Evolutionary conservation across 73 alveolate genomes (phyloP).

Genomic region (Halteria grandinella): DNA sequence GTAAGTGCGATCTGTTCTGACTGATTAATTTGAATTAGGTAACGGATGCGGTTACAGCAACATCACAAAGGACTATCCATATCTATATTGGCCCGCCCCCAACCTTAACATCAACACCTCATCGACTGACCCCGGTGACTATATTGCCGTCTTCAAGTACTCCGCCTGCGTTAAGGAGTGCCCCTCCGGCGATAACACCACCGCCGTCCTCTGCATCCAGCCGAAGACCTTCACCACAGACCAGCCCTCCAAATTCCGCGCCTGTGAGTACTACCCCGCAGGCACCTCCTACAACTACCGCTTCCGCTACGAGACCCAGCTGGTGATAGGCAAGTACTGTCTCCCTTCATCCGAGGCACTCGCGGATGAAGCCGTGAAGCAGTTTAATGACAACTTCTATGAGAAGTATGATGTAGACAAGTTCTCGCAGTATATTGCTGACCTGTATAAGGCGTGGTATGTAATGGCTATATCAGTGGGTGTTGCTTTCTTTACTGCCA

Average conservation of each 20-base stretch:
- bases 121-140: no score
- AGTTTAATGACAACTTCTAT: slow-evolving; percentile 31
- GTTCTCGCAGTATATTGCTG: slow-evolving; percentile 75
- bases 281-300: slow-evolving; percentile 5
- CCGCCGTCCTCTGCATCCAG: slow-evolving; percentile 17
- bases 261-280: slow-evolving; percentile 32
- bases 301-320: slow-evolving; percentile 22
- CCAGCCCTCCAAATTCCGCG: not conserved
- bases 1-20: slow-evolving; percentile 71
- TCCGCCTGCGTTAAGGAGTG: slow-evolving; percentile 57
- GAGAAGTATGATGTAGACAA: slow-evolving; percentile 52
- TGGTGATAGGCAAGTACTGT: slow-evolving; percentile 31
- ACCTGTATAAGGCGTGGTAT: slow-evolving; percentile 73
- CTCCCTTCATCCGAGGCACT: slow-evolving; percentile 37
- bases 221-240: slow-evolving; percentile 11
- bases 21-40: not conserved
- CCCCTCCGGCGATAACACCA: slow-evolving; percentile 19
- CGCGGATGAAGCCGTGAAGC: slow-evolving; percentile 22
- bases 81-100: slow-evolving; percentile 67
- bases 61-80: slow-evolving; percentile 60
- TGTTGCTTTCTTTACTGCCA: slow-evolving; percentile 73
- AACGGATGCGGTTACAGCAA: slow-evolving; percentile 75
- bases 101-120: no score
- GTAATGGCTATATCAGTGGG: slow-evolving; percentile 71
- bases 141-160: slow-evolving; percentile 23